Conservation (phyloP, 2,329 filamentous ascomycete genomes). For the Cytospora schulzeri region DNA sequence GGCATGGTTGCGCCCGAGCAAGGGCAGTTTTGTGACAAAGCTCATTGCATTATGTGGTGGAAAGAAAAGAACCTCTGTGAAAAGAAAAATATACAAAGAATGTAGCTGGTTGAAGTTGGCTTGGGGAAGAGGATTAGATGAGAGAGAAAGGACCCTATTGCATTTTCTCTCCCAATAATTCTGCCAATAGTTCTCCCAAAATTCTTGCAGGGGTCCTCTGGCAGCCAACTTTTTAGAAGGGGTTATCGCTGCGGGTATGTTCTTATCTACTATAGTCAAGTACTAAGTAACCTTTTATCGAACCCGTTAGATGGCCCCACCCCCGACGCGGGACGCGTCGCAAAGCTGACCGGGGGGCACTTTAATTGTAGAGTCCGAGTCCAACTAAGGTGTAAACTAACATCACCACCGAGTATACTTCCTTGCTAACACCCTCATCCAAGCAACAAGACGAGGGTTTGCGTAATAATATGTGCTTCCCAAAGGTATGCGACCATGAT, state of each 20-base stretch:
- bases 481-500: conserved; percentile 8
- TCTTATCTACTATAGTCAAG: too few relatives aligned
- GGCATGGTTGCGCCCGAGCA: conserved; percentile 19
- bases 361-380: neutral
- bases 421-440: neutral
- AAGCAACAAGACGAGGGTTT: neutral
- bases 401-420: neutral
- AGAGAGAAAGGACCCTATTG: neutral
- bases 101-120: too few relatives aligned
- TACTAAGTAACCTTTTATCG: too few relatives aligned
- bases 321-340: neutral
- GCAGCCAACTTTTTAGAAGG: neutral
- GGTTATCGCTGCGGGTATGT: neutral
- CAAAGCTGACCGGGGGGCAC: neutral
- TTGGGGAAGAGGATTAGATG: too few relatives aligned
- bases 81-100: neutral
- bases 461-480: neutral
- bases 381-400: neutral
- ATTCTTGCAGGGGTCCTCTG: conserved; percentile 16
- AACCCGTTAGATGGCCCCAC: neutral
- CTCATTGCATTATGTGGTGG: conserved; percentile 26
- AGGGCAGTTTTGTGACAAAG: conserved; percentile 22
- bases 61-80: neutral
- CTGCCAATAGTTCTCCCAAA: neutral
- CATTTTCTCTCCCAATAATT: neutral